Evolutionary conservation across 2,329 filamentous ascomycete genomes (phyloP).

Genomic region (Raffaelea ambrosiae): DNA sequence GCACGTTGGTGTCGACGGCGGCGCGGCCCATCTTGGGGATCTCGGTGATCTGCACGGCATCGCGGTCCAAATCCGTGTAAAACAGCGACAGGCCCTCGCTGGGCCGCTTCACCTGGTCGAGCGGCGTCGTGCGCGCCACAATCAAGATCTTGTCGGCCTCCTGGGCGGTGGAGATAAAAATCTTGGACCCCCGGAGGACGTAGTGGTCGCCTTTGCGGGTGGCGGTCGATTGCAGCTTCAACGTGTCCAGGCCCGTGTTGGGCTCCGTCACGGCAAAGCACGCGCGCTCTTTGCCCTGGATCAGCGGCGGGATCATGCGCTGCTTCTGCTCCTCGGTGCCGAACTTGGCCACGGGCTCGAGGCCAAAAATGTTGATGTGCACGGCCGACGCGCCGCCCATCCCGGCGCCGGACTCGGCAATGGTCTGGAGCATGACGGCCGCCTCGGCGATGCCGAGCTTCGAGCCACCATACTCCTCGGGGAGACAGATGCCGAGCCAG

Average conservation of each 20-base stretch:
- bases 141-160: conserved; percentile 77
- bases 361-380: conserved; percentile 63
- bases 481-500: conserved; percentile 75
- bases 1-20: conserved; percentile 75
- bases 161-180: conserved; percentile 82
- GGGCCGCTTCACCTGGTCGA: conserved; percentile 30
- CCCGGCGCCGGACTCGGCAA: conserved; percentile 63
- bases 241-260: conserved; percentile 69
- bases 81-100: conserved; percentile 63
- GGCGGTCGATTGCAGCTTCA: conserved; percentile 60
- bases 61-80: conserved; percentile 65
- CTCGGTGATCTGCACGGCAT: conserved; percentile 53
- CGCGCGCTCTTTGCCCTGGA: conserved; percentile 60
- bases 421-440: conserved; percentile 81
- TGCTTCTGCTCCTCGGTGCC: conserved; percentile 57
- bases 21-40: conserved; percentile 83
- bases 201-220: conserved; percentile 45
- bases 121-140: conserved; percentile 54
- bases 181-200: conserved; percentile 67
- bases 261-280: conserved; percentile 85
- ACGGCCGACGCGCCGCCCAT: conserved; percentile 61
- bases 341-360: conserved; percentile 65
- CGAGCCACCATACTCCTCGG: conserved; percentile 64
- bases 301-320: conserved; percentile 59
- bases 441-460: conserved; percentile 73